Conservation (phyloP, 371 early-diverging fungal genomes). For the Syncephalis fuscata region DNA sequence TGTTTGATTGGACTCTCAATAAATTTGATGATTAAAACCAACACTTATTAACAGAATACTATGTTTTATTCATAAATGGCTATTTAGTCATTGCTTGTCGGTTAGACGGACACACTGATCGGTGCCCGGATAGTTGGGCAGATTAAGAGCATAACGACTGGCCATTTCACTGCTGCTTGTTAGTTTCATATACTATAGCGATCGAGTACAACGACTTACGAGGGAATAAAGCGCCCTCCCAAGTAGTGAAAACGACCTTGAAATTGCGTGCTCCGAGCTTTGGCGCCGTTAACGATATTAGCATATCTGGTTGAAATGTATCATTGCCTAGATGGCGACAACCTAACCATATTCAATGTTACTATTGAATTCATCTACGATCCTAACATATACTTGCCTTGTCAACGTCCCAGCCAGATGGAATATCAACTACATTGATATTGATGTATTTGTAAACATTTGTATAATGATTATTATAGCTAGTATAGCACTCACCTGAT, state of each 20-base stretch:
- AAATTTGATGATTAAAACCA: no score
- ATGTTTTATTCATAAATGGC: no score
- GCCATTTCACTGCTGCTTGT: conserved; percentile 24
- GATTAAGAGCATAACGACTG: conserved; percentile 32
- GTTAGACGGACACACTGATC: conserved; percentile 29
- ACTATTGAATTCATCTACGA: conserved; percentile 9
- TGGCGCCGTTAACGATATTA: conserved; percentile 85
- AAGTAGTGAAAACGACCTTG: conserved; percentile 63
- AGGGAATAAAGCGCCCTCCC: conserved; percentile 79
- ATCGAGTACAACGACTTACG: conserved; percentile 10
- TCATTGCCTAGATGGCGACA: conserved; percentile 9
- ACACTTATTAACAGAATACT: no score
- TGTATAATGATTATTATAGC: no score
- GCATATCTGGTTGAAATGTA: conserved; percentile 44
- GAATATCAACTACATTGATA: conserved; percentile 57
- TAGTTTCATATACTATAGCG: neutral
- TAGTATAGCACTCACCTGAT: conserved; percentile 18
- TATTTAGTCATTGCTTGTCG: neutral
- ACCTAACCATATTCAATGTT: conserved; percentile 7
- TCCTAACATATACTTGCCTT: conserved; percentile 24
- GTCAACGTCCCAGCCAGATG: conserved; percentile 90
- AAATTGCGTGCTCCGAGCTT: conserved; percentile 53
- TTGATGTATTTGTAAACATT: neutral
- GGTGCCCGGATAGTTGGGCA: conserved; percentile 41
- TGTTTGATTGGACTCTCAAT: no score